Base-by-base conservation (phyloP, 2,329 filamentous ascomycete species). In the Ophiostoma triangulosporum region DNA sequence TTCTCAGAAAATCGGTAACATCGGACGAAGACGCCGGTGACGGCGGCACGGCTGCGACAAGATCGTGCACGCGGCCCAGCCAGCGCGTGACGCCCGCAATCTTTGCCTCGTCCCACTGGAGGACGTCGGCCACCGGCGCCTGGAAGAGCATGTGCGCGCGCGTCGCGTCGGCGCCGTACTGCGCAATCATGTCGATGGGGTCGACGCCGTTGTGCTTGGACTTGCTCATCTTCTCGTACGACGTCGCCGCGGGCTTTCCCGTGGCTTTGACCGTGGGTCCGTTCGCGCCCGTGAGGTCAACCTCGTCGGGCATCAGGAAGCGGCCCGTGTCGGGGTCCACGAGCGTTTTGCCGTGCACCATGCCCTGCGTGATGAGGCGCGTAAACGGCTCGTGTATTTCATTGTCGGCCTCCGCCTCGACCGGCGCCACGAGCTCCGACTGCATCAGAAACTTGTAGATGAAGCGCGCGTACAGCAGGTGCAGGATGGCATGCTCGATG, bases 191-290 rank as follows among this genome's bases (percentile, higher is more conserved):
- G 0, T 71, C 73, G 0, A 78, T 81, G 0, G 89, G 89, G 63
- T 95, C 88, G 6, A 95, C 87, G 26, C 89, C 89, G 63, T 95
- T 95, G 69, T 93, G 76, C 67, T 95, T 95, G 62, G 87, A 94
- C 69, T 95, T 95, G 36, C 86, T 93, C 89, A 95, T 95, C 65
- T 95, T 95, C 65, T 95, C 88, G 61, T 78, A 95, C 1, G 79
- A 82, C 17, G 88, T 68, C 27, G 71, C 76, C 1, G 84, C 80
- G 0, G 63, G 62, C 48, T 76, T 68, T 3, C 80, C 78, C 0
- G 80, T 85, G 0, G 75, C 73, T 17, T 73, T 73, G n/a, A 93
- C 76, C 52, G 73, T 71, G 1, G 85, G 85, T 12, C 70, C 68
- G 0, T 71, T 68, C 0, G 76, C 70, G 38, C 77, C 73, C 3